Evolutionary conservation across 148 eudicot genomes (phyloP).

Genomic region (Chenopodium quinoa): DNA sequence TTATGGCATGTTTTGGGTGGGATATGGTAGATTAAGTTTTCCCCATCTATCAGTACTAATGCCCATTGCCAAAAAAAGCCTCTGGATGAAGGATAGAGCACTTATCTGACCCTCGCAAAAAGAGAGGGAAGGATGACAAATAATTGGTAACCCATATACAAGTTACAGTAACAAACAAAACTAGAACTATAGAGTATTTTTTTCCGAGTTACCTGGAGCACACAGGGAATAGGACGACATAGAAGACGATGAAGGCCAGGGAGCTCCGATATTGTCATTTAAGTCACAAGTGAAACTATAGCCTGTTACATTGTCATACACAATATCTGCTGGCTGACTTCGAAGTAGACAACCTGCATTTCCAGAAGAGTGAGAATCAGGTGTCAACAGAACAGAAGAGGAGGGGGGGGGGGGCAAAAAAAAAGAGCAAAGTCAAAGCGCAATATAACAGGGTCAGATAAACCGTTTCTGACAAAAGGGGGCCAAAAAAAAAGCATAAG

Average conservation of each 20-base stretch:
- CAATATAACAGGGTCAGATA: neutral
- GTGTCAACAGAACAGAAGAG: neutral
- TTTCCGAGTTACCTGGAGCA: conserved; percentile 76
- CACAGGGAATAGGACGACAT: conserved; percentile 82
- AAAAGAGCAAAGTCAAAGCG: neutral
- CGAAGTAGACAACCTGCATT: conserved; percentile 82
- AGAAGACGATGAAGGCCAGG: conserved; percentile 94
- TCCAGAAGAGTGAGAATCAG: conserved; percentile 12
- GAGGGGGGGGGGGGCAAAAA: too few relatives aligned
- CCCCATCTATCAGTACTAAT: neutral
- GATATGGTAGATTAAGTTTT: neutral
- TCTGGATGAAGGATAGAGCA: neutral
- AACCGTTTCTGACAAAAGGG: neutral
- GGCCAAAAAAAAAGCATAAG: neutral
- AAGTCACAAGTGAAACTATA: conserved; percentile 90
- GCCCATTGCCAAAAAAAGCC: neutral
- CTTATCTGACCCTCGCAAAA: neutral
- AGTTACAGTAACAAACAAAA: neutral
- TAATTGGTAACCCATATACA: neutral
- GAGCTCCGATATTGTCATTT: conserved; percentile 88
- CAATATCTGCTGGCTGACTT: conserved; percentile 83
- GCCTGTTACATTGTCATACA: conserved; percentile 74
- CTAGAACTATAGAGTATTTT: neutral
- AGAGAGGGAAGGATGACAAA: neutral
- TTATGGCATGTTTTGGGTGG: neutral